These are phyloP conservation scores for Paramyrothecium roridum DNA, from an alignment of 2,329 filamentous ascomycete genomes.

Conservation along the genomic window DNA sequence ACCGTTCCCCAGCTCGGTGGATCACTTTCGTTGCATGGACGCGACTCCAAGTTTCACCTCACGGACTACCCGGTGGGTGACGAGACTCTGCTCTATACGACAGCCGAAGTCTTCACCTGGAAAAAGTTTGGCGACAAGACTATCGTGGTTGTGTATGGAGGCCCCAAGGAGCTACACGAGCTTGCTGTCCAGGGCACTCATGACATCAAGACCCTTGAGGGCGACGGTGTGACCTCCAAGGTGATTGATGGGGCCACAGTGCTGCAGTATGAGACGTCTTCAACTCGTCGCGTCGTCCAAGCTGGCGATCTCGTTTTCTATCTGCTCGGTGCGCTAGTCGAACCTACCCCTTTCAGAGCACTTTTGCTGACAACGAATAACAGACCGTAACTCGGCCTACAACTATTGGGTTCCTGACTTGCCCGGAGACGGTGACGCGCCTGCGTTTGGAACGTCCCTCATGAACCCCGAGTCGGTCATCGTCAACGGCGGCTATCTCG, in stretches of 20 bases:
- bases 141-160: conserved; percentile 62
- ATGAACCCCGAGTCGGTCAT: conserved; percentile 47
- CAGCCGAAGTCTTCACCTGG: conserved; percentile 69
- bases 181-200: conserved; percentile 41
- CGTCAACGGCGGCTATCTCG: conserved; percentile 60
- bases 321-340: conserved; percentile 25
- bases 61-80: conserved; percentile 63
- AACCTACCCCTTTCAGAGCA: not conserved
- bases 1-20: conserved; percentile 58
- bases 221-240: conserved; percentile 22
- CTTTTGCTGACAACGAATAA: not conserved
- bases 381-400: conserved; percentile 64
- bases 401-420: conserved; percentile 64
- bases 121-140: conserved; percentile 59
- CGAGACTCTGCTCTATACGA: conserved; percentile 61
- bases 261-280: not conserved
- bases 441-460: conserved; percentile 28
- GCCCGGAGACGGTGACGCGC: conserved; percentile 14
- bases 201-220: conserved; percentile 13
- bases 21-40: conserved; percentile 53
- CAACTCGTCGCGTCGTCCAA: not conserved
- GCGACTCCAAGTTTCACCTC: conserved; percentile 67
- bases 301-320: conserved; percentile 36
- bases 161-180: conserved; percentile 60
- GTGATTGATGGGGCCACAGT: conserved; percentile 9